Evolutionary conservation across 1,139 yeast genomes (phyloP), one percentile per base, ranked within the genome.

Genomic region (Spathaspora sp.): DNA sequence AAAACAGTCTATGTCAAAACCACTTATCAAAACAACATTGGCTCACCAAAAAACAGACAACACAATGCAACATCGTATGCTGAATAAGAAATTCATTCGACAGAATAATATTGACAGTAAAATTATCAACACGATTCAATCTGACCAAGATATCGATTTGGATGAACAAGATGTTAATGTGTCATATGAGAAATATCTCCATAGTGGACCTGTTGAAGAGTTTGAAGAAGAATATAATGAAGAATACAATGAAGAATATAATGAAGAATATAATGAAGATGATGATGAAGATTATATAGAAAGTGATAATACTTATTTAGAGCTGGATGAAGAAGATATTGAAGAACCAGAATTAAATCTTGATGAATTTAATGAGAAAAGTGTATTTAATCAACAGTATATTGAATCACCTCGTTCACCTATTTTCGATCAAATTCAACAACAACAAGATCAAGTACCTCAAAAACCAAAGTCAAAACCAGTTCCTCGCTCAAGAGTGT

Each of bases 111-210:
- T 26, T 17, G 41, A 39, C 20, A 26, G 10, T 13, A 25, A 50
- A 55, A n/a, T 40, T 42, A 20, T 33, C 46, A 13, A 17, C 6
- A 24, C 39, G 10, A 20, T 37, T 20, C n/a, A 24, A 8, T 37
- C 39, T 15, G 40, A 43, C 13, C 45, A 38, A 15, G 50, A 47
- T 18, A n/a, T 23, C 10, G 47, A 38, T 13, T 13, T 48, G 16
- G 49, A 52, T 31, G 54, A 51, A 43, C 39, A 41, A 40, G 44
- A 47, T 33, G 36, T 46, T 13, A 37, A 37, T 37, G 26, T 37
- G n/a, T 37, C 39, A 9, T 37, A 37, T 37, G 39, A 37, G 10
- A 20, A 37, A 37, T 37, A 20, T 23, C 16, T 37, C 23, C 26
- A 16, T n/a, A 13, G 39, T 27, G 13, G 18, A 37, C 39, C 11